Percentiles rank a stretch among this genome's conserved stretches.
Evolutionary conservation across 192 early-diverging fungal genomes (phyloP).

Genomic region (Cetraspora pellucida): DNA sequence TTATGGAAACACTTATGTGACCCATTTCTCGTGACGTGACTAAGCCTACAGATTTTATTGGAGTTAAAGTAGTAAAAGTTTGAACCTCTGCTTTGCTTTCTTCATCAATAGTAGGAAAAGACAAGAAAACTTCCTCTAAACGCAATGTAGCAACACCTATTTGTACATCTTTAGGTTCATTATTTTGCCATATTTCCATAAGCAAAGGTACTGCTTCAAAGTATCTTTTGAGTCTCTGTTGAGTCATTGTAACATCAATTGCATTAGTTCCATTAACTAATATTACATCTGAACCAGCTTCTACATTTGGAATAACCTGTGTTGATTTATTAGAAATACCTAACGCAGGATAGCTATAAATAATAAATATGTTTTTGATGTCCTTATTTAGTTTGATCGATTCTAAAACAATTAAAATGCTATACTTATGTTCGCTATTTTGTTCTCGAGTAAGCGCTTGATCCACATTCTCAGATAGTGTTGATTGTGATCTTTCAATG

Average conservation of each 20-base stretch:
- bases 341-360: conserved; percentile 33
- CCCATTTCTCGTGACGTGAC: conserved; percentile 24
- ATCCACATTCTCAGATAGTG: background rate
- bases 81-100: conserved; percentile 14
- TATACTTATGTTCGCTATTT: conserved; percentile 30
- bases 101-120: conserved; percentile 26
- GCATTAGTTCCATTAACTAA: conserved; percentile 26
- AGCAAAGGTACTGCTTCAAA: conserved; percentile 33
- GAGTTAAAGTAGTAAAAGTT: conserved; percentile 26
- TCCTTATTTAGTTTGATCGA: conserved; percentile 23
- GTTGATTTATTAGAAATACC: conserved; percentile 31
- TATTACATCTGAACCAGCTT: background rate
- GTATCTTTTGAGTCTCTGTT: conserved; percentile 22
- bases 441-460: conserved; percentile 2
- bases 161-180: conserved; percentile 19
- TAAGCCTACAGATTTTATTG: conserved; percentile 28
- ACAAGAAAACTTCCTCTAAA: conserved; percentile 29
- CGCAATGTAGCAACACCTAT: conserved; percentile 23
- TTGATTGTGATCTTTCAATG: background rate
- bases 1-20: conserved; percentile 25
- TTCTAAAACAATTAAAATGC: conserved; percentile 28
- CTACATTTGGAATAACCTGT: conserved; percentile 3
- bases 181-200: conserved; percentile 30
- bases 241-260: conserved; percentile 31
- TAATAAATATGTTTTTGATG: conserved; percentile 28